phyloP scores from a whole-genome alignment of 305 asterid species.

The Solanum hybrid region DNA sequence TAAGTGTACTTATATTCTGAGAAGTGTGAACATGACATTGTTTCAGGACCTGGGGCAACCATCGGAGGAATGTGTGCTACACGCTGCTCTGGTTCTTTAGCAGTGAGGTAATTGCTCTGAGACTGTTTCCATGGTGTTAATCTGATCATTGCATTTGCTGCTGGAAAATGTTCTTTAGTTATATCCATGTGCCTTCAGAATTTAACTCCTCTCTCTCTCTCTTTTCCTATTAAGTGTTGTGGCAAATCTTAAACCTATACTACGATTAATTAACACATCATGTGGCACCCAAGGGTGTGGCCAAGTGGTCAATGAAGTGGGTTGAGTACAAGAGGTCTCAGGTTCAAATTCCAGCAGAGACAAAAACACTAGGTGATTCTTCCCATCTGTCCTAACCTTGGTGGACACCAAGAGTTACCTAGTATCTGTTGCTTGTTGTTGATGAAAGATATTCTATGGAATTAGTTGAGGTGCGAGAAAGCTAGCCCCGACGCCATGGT shows the following conservation, averaged over 20 bases:
- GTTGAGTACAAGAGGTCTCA: not conserved
- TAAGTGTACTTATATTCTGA: not conserved
- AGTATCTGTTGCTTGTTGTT: not conserved
- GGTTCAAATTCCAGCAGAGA: not conserved
- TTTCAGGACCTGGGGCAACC: conserved; percentile 97
- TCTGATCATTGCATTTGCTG: not conserved
- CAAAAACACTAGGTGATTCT: not conserved
- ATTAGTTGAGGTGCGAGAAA: not conserved
- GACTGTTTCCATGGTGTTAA: not conserved
- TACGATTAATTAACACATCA: not conserved
- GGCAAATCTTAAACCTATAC: not conserved
- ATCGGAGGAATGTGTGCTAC: conserved; percentile 99
- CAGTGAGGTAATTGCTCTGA: conserved; percentile 63
- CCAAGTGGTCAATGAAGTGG: not conserved
- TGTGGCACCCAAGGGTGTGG: not conserved
- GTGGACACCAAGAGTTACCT: not conserved
- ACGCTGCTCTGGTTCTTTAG: conserved; percentile 98
- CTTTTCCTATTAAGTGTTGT: not conserved
- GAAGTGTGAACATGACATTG: conserved; percentile 8
- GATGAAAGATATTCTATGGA: not conserved
- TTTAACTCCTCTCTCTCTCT: not conserved
- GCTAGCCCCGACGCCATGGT: not conserved
- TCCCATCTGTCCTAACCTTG: not conserved
- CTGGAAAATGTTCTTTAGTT: not conserved
- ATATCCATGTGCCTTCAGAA: not conserved